phyloP scores from a whole-genome alignment of 1,284 basidiomycete species.

The Singerocomus inundabilis region DNA sequence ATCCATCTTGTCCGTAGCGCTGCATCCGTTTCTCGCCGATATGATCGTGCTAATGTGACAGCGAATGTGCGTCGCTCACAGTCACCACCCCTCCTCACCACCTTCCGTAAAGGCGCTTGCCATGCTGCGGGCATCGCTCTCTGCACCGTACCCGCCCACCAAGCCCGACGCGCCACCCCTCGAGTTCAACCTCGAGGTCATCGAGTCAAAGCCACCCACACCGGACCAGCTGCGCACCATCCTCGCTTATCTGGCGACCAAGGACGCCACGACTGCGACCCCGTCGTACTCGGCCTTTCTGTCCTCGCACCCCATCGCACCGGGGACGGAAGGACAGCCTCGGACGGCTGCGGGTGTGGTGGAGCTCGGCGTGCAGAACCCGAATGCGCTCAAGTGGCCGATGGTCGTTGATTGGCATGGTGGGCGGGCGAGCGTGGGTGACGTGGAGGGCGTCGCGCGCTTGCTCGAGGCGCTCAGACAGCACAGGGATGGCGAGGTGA shows the following conservation, averaged over 20 bases:
- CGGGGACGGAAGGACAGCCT: constrained; percentile 36
- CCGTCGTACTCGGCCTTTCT: constrained; percentile 40
- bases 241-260: constrained; percentile 53
- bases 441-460: constrained; percentile 61
- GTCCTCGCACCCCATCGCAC: constrained; percentile 24
- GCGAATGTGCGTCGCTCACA: constrained; percentile 28
- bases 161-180: constrained; percentile 49
- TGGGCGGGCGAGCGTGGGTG: constrained; percentile 63
- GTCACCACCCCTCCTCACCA: constrained; percentile 63
- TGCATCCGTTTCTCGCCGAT: constrained; percentile 3
- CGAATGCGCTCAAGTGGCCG: constrained; percentile 67
- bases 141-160: constrained; percentile 57
- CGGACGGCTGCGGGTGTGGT: constrained; percentile 45
- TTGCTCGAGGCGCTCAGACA: constrained; percentile 64
- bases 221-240: constrained; percentile 67
- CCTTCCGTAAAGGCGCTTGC: constrained; percentile 59
- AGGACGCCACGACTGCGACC: constrained; percentile 27
- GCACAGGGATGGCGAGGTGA: constrained; percentile 59
- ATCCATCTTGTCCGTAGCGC: constrained; percentile 58
- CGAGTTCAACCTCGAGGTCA: constrained; percentile 66
- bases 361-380: constrained; percentile 52
- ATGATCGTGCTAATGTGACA: constrained; percentile 1
- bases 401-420: constrained; percentile 76
- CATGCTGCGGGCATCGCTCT: constrained; percentile 55
- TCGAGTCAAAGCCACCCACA: constrained; percentile 62